Percentiles rank a stretch among this genome's conserved stretches.
Conservation (phyloP, 1,284 basidiomycete genomes). For the Inonotus obliquus region DNA sequence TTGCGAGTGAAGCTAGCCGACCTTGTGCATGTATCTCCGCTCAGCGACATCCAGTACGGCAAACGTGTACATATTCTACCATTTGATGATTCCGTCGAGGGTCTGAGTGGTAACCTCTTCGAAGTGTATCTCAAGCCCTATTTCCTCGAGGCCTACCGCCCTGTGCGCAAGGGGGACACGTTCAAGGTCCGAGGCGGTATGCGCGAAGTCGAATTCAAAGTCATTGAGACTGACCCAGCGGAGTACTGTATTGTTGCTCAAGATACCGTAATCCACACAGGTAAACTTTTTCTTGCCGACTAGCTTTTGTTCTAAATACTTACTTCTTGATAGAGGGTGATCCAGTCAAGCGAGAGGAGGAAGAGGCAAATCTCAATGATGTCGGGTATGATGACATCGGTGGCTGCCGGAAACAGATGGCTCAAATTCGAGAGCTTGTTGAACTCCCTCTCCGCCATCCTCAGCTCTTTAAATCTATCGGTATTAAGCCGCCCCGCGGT, state of each 20-base stretch:
- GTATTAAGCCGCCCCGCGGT: constrained; percentile 99
- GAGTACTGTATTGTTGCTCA: constrained; percentile 98
- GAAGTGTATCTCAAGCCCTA: constrained; percentile 99
- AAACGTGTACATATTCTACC: constrained; percentile 97
- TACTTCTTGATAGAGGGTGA: constrained; percentile 74
- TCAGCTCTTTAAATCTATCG: constrained; percentile 99
- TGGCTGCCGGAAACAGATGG: constrained; percentile 99
- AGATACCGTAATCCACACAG: constrained; percentile 94
- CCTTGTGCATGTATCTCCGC: constrained; percentile 92
- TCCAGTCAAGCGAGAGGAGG: constrained; percentile 97
- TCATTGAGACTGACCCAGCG: constrained; percentile 91
- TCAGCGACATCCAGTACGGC: constrained; percentile 98
- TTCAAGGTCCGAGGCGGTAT: constrained; percentile 98
- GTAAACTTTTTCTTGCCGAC: constrained; percentile 32
- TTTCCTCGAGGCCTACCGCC: constrained; percentile 98
- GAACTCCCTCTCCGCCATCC: constrained; percentile 97
- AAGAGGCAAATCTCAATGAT: constrained; percentile 94
- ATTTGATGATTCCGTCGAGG: constrained; percentile 98
- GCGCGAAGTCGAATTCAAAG: constrained; percentile 99
- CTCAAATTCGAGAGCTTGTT: constrained; percentile 98
- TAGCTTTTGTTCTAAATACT: constrained; percentile 23
- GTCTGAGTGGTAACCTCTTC: constrained; percentile 96
- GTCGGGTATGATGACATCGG: constrained; percentile 99
- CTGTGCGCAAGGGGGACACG: constrained; percentile 94
- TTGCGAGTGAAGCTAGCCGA: constrained; percentile 97